Conservation (phyloP, 2,329 filamentous ascomycete species). For the Escovopsis sp. region DNA sequence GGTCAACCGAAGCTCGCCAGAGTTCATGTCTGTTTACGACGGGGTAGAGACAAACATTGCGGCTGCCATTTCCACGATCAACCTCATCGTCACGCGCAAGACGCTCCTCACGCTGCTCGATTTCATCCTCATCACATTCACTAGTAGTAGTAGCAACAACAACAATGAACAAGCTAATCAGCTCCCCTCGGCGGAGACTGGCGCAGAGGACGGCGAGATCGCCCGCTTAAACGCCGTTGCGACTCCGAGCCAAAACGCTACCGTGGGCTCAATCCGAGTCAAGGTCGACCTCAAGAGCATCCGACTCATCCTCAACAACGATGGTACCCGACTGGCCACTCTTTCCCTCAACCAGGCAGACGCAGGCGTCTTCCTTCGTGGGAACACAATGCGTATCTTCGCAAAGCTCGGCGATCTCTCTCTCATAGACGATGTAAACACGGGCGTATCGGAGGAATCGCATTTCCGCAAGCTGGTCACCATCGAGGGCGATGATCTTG, state of each 20-base stretch:
- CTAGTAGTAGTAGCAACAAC: constrained; percentile 42
- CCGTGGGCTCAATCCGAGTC: constrained; percentile 68
- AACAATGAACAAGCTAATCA: constrained; percentile 23
- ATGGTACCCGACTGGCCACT: constrained; percentile 86
- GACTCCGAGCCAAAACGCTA: constrained; percentile 22
- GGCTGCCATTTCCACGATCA: constrained; percentile 85
- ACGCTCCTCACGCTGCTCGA: constrained; percentile 86
- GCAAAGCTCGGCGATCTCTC: constrained; percentile 78
- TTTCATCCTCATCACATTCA: constrained; percentile 87
- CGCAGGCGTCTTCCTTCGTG: constrained; percentile 75
- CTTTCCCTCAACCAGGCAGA: constrained; percentile 85
- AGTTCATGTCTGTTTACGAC: constrained; percentile 84
- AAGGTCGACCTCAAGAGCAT: constrained; percentile 91
- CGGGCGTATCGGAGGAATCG: constrained; percentile 69
- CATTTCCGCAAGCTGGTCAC: constrained; percentile 75
- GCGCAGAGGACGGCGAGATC: constrained; percentile 14
- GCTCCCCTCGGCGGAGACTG: constrained; percentile 19
- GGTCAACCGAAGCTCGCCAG: constrained; percentile 80
- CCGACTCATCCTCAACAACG: constrained; percentile 87
- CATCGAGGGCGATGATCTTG: constrained; percentile 88
- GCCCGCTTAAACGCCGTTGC: constrained; percentile 19
- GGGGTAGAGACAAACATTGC: constrained; percentile 89
- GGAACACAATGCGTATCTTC: constrained; percentile 73
- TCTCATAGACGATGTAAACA: constrained; percentile 84
- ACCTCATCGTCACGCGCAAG: constrained; percentile 82